Evolutionary conservation across 768 basidiomycete species (phyloP), one percentile per base, ranked within the genome.

Genomic region (Termitomyces bulborhizus): DNA sequence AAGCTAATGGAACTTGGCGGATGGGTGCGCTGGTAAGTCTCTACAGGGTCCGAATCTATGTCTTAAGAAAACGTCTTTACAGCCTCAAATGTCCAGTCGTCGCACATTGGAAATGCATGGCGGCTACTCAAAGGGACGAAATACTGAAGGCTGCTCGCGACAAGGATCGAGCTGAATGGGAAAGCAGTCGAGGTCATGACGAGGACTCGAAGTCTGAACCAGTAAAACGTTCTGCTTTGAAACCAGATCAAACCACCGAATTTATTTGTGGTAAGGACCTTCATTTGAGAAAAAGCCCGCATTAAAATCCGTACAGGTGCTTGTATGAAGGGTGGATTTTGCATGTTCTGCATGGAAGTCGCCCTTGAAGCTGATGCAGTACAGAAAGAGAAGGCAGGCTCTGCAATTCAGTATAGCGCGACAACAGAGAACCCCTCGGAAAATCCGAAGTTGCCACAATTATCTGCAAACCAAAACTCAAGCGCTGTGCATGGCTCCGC

Each of bases 21-120:
- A 27, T 94, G 91, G 91, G 82, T 93, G 59, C 78, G 82, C 70
- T 94, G 91, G 90, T 90, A 66, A 54, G 79, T 70, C 29, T 15
- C 37, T 15, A n/a, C 5, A 32, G n/a, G 18, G 4, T 12, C 2
- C 5, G 21, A 16, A 31, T 43, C 12, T 5, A 16, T 55, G 5
- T 42, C 43, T 45, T 40, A 16, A 37, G 56, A 41, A 46, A 66
- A 8, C 67, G 36, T 34, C 8, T 60, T 48, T 64, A 46, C 40
- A 51, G 90, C 65, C 75, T 90, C 41, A 86, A 83, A 66, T 94
- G 91, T 57, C 86, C 88, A 13, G 82, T 91, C 43, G 76, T 78
- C 21, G 81, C 81, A 39, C 91, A 93, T 65, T 93, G 88, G 88
- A 77, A 69, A 37, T 93, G 90, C 65, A 72, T 93, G 27, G 78